phyloP scores from a whole-genome alignment of 1,284 basidiomycete genomes.

The Cutaneotrichosporon dermatis region DNA sequence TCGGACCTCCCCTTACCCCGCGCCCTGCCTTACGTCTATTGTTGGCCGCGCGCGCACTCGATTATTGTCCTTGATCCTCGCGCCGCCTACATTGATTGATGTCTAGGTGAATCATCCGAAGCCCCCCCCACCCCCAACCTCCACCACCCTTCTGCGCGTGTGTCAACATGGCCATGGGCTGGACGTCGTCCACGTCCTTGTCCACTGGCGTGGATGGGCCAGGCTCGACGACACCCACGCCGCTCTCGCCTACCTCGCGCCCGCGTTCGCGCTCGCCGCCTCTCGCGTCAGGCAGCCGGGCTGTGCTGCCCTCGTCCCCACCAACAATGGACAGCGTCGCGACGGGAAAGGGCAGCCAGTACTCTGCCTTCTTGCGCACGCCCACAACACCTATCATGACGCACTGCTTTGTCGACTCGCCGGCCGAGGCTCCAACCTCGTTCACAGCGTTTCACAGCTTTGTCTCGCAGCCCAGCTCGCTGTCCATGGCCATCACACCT shows the following conservation, averaged over 20 bases:
- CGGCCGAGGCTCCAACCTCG: neutral
- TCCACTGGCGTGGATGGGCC: neutral
- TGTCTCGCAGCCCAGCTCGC: neutral
- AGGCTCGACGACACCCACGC: neutral
- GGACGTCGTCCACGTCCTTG: conserved; percentile 1
- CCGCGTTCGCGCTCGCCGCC: neutral
- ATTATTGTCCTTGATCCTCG: neutral
- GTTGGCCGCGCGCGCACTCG: no score
- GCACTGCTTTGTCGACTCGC: conserved; percentile 13
- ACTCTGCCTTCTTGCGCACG: conserved; percentile 1
- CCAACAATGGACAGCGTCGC: neutral
- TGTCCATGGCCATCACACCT: neutral
- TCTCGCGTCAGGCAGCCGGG: neutral
- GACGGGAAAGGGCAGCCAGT: neutral
- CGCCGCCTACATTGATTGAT: neutral
- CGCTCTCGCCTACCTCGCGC: neutral
- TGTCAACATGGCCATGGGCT: conserved; percentile 2
- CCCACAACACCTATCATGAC: conserved; percentile 3
- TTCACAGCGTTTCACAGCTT: neutral
- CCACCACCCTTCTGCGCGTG: neutral
- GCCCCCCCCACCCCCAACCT: no score
- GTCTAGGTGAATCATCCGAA: no score
- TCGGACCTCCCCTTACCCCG: no score
- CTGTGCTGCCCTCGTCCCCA: neutral
- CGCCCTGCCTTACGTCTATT: no score